A percentile compares a stretch with the other conserved stretches of the same genome.
Evolutionary conservation across 1,139 yeast genomes (phyloP).

Genomic region (Geotrichum candidum): DNA sequence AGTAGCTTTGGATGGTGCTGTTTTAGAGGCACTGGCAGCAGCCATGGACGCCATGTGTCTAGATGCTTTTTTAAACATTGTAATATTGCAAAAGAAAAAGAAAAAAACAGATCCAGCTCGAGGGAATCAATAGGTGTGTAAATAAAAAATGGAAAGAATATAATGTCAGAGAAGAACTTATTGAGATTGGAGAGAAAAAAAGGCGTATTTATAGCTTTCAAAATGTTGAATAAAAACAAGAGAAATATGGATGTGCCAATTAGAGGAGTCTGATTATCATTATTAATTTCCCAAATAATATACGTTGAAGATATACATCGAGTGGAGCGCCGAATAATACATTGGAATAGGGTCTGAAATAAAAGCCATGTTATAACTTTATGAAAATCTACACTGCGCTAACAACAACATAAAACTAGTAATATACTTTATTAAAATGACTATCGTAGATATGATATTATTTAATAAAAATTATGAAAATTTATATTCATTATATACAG

Average conservation of each 20-base stretch:
- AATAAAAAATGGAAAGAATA: neutral
- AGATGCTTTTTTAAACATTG: neutral
- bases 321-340: neutral
- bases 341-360: neutral
- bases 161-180: neutral
- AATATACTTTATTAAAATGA: too few species aligned
- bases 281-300: neutral
- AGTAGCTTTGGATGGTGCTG: neutral
- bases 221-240: neutral
- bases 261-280: neutral
- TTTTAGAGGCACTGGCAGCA: neutral
- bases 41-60: constrained; percentile 8
- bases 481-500: too few species aligned
- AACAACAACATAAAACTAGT: neutral
- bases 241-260: neutral
- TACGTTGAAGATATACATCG: neutral
- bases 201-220: neutral
- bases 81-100: neutral
- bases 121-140: neutral
- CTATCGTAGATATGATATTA: too few species aligned
- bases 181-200: neutral
- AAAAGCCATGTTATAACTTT: neutral
- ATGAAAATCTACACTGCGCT: neutral
- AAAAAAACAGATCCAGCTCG: neutral
- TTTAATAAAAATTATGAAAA: too few species aligned